Conservation (phyloP, 2,329 filamentous ascomycete genomes). For the Leptosphaerulina australis region DNA sequence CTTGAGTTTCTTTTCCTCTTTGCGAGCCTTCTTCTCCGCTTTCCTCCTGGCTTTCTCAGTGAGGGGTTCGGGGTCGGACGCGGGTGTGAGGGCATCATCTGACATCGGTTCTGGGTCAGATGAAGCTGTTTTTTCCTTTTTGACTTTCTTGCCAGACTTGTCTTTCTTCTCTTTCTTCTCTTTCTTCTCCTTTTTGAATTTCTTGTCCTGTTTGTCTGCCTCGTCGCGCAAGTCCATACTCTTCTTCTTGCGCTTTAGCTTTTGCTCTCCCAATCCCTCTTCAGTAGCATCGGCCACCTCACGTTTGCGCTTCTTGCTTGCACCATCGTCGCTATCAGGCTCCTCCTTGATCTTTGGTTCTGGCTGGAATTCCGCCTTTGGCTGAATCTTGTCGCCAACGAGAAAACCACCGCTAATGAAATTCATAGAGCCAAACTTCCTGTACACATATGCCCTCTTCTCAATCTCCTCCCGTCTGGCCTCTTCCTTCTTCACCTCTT, state of each 20-base stretch:
- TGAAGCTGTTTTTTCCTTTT: conserved; percentile 37
- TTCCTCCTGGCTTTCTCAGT: conserved; percentile 51
- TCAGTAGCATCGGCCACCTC: conserved; percentile 35
- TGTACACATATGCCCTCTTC: conserved; percentile 73
- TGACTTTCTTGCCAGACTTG: conserved; percentile 27
- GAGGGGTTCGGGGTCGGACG: conserved; percentile 44
- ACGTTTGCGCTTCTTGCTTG: conserved; percentile 45
- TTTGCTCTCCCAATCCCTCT: conserved; percentile 41
- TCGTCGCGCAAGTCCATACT: conserved; percentile 42
- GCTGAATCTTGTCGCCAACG: conserved; percentile 56
- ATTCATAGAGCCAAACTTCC: conserved; percentile 78
- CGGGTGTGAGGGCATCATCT: conserved; percentile 24
- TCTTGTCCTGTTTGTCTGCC: conserved; percentile 30
- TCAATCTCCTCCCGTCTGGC: conserved; percentile 71
- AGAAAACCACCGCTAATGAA: conserved; percentile 87
- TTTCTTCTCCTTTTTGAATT: conserved; percentile 34
- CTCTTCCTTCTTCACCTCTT: conserved; percentile 72
- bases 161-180: conserved; percentile 45
- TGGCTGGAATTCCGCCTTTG: conserved; percentile 26
- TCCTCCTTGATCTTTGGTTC: conserved; percentile 56
- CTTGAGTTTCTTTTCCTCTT: conserved; percentile 53
- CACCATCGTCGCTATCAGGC: conserved; percentile 41
- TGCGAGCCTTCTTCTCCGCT: conserved; percentile 53
- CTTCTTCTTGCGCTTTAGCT: conserved; percentile 49
- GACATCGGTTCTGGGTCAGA: conserved; percentile 31